phyloP scores from a whole-genome alignment of 2,329 filamentous ascomycete genomes.

The Dendryphion nanum region DNA sequence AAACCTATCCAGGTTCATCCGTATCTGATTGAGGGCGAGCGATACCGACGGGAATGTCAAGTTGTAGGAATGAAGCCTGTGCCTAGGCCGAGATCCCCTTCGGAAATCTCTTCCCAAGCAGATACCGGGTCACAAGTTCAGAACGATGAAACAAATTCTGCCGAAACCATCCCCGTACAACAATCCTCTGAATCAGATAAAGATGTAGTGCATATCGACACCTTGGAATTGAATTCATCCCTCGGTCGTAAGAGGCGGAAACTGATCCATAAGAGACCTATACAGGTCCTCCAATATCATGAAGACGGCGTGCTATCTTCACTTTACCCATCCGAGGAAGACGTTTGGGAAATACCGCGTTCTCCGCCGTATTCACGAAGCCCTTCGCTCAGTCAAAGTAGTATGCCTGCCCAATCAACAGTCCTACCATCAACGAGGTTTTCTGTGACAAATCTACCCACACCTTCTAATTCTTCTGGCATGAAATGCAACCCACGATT shows the following conservation, averaged over 20 bases:
- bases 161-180: conserved; percentile 12
- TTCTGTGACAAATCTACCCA: conserved; percentile 22
- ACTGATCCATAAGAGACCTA: too few species aligned
- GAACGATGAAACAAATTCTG: conserved; percentile 31
- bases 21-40: conserved; percentile 45
- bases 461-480: conserved; percentile 32
- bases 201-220: too few species aligned
- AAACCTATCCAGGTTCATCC: conserved; percentile 51
- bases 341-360: conserved; percentile 25
- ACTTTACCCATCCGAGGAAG: neutral
- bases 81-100: conserved; percentile 27
- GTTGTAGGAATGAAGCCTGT: conserved; percentile 46
- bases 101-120: conserved; percentile 12
- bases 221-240: too few species aligned
- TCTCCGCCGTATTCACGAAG: conserved; percentile 43
- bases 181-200: too few species aligned
- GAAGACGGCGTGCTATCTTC: too few species aligned
- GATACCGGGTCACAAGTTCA: conserved; percentile 29
- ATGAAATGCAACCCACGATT: conserved; percentile 16
- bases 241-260: too few species aligned
- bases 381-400: too few species aligned
- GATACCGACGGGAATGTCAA: conserved; percentile 44
- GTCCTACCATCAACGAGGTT: too few species aligned
- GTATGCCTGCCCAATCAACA: too few species aligned
- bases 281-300: too few species aligned